A percentile compares a stretch with the other conserved stretches of the same genome.
Conservation (phyloP, 371 early-diverging fungal genomes). For the Lichtheimia ramosa region DNA sequence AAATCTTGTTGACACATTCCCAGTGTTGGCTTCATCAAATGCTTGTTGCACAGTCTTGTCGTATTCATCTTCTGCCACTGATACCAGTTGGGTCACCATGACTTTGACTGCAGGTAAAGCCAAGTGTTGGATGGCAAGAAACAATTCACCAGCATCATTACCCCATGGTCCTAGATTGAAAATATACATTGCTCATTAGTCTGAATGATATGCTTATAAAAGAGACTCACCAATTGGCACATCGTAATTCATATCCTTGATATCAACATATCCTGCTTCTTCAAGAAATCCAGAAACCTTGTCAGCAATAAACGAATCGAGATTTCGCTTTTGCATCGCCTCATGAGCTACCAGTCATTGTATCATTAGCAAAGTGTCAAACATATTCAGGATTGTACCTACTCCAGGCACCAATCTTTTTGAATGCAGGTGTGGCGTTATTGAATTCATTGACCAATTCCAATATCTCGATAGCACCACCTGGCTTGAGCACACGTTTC, state of each 20-base stretch:
- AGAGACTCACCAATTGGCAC: conserved; percentile 34
- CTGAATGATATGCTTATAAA: neutral
- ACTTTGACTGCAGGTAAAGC: conserved; percentile 42
- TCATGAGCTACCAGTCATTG: conserved; percentile 24
- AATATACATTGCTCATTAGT: neutral
- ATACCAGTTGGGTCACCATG: conserved; percentile 32
- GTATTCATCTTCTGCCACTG: conserved; percentile 20
- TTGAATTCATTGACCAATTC: conserved; percentile 39
- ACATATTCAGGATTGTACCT: conserved; percentile 11
- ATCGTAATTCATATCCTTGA: conserved; percentile 24
- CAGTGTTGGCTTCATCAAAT: conserved; percentile 19
- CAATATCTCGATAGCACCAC: conserved; percentile 39
- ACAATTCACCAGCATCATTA: conserved; percentile 28
- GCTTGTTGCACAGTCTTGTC: conserved; percentile 19
- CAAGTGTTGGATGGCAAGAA: conserved; percentile 32
- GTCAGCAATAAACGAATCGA: conserved; percentile 45
- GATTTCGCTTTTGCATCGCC: conserved; percentile 23
- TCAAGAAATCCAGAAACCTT: conserved; percentile 28
- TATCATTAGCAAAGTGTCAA: neutral
- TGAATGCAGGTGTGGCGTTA: conserved; percentile 34
- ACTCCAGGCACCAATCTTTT: conserved; percentile 36
- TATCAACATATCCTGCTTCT: conserved; percentile 25
- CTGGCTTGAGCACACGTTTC: conserved; percentile 39
- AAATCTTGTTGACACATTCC: conserved; percentile 27
- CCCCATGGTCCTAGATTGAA: conserved; percentile 35